Conservation (phyloP, 2,329 filamentous ascomycete species). For the Ilyonectria robusta region DNA sequence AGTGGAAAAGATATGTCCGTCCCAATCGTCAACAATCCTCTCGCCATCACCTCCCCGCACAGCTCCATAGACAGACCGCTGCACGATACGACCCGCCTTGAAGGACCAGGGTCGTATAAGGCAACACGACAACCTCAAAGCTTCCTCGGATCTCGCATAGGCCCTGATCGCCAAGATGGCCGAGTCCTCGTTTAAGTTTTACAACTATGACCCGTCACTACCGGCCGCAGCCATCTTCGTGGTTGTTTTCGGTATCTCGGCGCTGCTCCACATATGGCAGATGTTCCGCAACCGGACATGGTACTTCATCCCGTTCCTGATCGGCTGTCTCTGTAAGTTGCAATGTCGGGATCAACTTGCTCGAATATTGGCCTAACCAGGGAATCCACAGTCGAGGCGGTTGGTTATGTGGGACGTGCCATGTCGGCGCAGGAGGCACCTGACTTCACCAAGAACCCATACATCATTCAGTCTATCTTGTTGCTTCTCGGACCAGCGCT, state of each 20-base stretch:
- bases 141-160: not conserved
- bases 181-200: conserved; percentile 47
- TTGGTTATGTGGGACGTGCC: conserved; percentile 64
- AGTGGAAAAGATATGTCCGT: not conserved
- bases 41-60: not conserved
- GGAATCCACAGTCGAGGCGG: conserved; percentile 41
- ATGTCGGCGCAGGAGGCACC: conserved; percentile 60
- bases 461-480: conserved; percentile 58
- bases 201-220: conserved; percentile 64
- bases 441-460: conserved; percentile 52
- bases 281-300: conserved; percentile 60
- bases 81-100: not conserved
- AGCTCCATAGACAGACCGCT: not conserved
- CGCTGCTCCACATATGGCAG: conserved; percentile 57
- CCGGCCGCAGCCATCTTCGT: conserved; percentile 60
- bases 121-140: not conserved
- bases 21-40: not conserved
- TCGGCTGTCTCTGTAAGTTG: conserved; percentile 66
- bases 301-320: conserved; percentile 67
- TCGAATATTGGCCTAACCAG: no score
- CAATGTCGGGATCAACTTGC: not conserved
- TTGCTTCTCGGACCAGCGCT: conserved; percentile 57
- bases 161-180: conserved; percentile 32
- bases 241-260: conserved; percentile 56
- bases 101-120: not conserved